Percentiles rank a stretch among this genome's conserved stretches.
Conservation (phyloP, 2,329 filamentous ascomycete species). For the Penicillium sp. region DNA sequence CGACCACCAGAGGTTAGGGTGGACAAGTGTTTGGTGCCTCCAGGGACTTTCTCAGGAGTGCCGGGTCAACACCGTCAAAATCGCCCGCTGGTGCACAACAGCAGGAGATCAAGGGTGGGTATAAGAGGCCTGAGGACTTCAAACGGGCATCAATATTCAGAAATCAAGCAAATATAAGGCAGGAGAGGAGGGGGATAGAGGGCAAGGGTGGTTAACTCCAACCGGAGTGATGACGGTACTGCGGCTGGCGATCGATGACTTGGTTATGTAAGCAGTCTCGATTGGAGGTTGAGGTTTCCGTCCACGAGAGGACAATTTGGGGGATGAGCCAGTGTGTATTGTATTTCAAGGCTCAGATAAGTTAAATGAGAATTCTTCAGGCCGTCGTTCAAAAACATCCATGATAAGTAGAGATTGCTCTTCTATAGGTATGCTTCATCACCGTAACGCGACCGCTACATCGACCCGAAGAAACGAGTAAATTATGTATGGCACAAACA, state of each 20-base stretch:
- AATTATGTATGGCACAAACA: background rate
- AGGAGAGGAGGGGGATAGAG: slow-evolving; percentile 7
- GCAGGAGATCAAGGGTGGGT: background rate
- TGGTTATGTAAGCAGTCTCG: slow-evolving; percentile 19
- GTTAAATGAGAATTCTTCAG: background rate
- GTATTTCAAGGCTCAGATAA: background rate
- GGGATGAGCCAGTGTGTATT: background rate
- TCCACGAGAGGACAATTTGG: background rate
- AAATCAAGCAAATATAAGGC: background rate
- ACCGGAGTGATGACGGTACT: slow-evolving; percentile 22
- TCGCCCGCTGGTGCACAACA: background rate
- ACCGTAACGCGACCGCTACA: background rate
- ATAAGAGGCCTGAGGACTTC: background rate
- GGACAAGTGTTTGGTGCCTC: slow-evolving; percentile 11
- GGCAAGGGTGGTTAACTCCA: slow-evolving; percentile 15
- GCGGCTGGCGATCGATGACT: slow-evolving; percentile 4
- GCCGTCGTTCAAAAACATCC: background rate
- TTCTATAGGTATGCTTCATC: background rate
- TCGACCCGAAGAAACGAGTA: background rate
- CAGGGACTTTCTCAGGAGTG: slow-evolving; percentile 17
- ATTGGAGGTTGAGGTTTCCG: background rate
- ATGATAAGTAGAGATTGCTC: no score
- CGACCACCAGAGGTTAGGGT: background rate
- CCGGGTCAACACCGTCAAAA: slow-evolving; percentile 3
- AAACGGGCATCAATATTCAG: background rate